These are phyloP conservation scores for Friedmanniomyces simplex DNA, from an alignment of 495 filamentous ascomycete species.

Conservation along the genomic window DNA sequence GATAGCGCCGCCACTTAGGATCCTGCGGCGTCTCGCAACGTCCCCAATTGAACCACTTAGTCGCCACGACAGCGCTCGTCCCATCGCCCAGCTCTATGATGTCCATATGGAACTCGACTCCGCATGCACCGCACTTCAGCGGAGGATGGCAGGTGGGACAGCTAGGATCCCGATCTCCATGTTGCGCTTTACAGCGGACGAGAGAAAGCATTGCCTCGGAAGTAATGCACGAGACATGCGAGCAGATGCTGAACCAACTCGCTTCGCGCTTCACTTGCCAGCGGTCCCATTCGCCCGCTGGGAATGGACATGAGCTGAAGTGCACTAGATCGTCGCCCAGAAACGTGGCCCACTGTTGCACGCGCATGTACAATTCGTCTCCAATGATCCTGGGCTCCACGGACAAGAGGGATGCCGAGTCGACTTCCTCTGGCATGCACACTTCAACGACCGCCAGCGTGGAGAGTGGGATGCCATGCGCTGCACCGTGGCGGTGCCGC, in stretches of 20 bases:
- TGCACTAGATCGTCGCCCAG: not conserved
- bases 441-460: not conserved
- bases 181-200: not conserved
- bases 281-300: not conserved
- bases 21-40: not conserved
- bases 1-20: not conserved
- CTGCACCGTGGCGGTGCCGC: not conserved
- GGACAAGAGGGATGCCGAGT: not conserved
- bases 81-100: not conserved
- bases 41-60: not conserved
- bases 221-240: not conserved
- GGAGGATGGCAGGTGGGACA: not conserved
- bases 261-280: not conserved
- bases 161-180: not conserved
- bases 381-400: not conserved
- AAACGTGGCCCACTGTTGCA: not conserved
- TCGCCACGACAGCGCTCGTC: not conserved
- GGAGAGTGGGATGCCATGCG: not conserved
- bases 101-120: not conserved
- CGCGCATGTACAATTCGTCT: not conserved
- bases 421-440: not conserved
- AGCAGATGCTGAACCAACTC: not conserved
- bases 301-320: not conserved
- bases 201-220: not conserved
- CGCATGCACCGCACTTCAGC: not conserved